Conservation (phyloP, 352 stramenopile species). For the Thalassiosira delicatula region DNA sequence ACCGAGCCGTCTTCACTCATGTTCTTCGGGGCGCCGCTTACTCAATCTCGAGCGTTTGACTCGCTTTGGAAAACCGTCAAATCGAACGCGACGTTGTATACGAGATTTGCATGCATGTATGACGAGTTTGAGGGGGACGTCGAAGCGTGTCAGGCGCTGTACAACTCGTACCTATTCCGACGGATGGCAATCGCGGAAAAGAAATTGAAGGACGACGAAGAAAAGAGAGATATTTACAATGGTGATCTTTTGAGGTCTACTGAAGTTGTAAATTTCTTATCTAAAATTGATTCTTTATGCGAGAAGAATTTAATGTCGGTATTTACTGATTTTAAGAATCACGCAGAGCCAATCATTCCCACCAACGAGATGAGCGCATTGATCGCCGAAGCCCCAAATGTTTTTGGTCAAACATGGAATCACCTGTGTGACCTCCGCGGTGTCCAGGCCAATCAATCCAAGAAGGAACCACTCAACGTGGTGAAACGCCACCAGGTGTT, state of each 20-base stretch:
- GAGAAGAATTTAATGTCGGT: background rate
- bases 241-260: background rate
- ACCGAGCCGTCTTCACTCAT: background rate
- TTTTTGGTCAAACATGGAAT: too few relatives aligned
- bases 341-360: too few relatives aligned
- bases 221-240: background rate
- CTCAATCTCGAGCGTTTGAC: background rate
- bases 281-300: background rate
- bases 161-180: constrained; percentile 1
- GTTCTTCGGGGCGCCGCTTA: background rate
- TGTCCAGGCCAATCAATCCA: too few relatives aligned
- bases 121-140: constrained; percentile 5
- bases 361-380: too few relatives aligned
- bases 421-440: too few relatives aligned
- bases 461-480: too few relatives aligned
- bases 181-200: background rate
- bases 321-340: too few relatives aligned
- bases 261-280: background rate
- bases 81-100: background rate
- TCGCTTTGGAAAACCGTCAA: too few relatives aligned
- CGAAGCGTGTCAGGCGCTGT: background rate
- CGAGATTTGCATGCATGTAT: background rate
- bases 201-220: too few relatives aligned
- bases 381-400: too few relatives aligned
- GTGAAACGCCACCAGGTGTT: too few relatives aligned